A percentile compares a stretch with the other conserved stretches of the same genome.
These are phyloP conservation scores for Carallia pectinifolia DNA, from an alignment of 345 rosid genomes.

Conservation along the genomic window DNA sequence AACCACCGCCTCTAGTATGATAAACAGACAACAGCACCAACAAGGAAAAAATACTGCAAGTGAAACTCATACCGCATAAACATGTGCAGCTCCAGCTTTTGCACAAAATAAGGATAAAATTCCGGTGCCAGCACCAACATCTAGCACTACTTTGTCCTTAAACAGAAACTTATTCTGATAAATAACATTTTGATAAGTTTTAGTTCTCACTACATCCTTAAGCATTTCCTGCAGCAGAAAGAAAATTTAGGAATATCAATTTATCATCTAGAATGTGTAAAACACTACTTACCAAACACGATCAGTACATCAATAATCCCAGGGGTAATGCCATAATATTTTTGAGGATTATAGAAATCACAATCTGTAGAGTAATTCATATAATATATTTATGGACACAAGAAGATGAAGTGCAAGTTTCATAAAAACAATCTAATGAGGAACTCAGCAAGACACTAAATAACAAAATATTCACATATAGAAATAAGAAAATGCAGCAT, in stretches of 20 bases:
- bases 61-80: constrained; percentile 63
- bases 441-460: neutral
- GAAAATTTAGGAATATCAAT: constrained; percentile 10
- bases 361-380: neutral
- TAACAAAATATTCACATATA: neutral
- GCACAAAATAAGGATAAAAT: constrained; percentile 97
- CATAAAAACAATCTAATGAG: neutral
- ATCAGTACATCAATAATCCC: too few species aligned
- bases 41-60: neutral
- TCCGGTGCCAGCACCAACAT: constrained; percentile 99
- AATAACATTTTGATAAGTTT: constrained; percentile 93
- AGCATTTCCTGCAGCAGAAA: constrained; percentile 82
- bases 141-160: constrained; percentile 87
- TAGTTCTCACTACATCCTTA: constrained; percentile 91
- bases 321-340: neutral
- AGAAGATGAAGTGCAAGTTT: neutral
- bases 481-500: neutral
- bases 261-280: too few species aligned
- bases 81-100: constrained; percentile 91
- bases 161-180: constrained; percentile 87
- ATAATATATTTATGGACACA: neutral
- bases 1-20: constrained; percentile 7
- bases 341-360: neutral
- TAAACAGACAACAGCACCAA: neutral
- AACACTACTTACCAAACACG: too few species aligned